These are phyloP conservation scores for Quercus cerris DNA, from an alignment of 306 rosid species.

Conservation along the genomic window DNA sequence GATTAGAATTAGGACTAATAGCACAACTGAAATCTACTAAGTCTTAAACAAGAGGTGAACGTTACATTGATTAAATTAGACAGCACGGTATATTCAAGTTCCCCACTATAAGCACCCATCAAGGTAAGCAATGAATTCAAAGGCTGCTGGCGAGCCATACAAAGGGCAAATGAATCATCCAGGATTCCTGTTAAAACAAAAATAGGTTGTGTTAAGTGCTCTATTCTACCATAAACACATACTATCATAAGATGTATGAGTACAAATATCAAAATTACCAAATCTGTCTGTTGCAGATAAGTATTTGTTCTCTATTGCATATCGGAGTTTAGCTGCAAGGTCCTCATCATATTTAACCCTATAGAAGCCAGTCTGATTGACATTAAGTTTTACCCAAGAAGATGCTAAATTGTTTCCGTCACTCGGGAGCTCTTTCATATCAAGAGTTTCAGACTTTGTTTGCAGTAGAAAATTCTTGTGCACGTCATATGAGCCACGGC, in stretches of 20 bases:
- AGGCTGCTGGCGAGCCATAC: constrained; percentile 70
- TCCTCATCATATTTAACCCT: constrained; percentile 84
- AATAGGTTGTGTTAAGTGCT: constrained; percentile 15
- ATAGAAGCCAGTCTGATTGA: constrained; percentile 93
- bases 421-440: constrained; percentile 47
- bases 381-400: constrained; percentile 81
- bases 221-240: not conserved
- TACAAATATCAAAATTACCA: constrained; percentile 47
- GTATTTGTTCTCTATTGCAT: constrained; percentile 60
- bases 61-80: constrained; percentile 77
- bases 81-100: constrained; percentile 78
- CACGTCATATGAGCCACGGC: constrained; percentile 66
- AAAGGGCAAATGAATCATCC: constrained; percentile 87
- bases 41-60: constrained; percentile 14
- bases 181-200: constrained; percentile 57
- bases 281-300: constrained; percentile 81
- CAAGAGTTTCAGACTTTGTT: constrained; percentile 51
- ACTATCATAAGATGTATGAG: not conserved
- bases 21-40: constrained; percentile 14
- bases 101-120: constrained; percentile 77
- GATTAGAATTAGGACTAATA: constrained; percentile 23
- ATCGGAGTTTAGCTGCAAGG: constrained; percentile 68
- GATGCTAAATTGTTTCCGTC: constrained; percentile 17
- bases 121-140: constrained; percentile 67
- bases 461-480: constrained; percentile 67